Evolutionary conservation across 805 yeast species (phyloP).

Genomic region (Hanseniaspora mollemarum): DNA sequence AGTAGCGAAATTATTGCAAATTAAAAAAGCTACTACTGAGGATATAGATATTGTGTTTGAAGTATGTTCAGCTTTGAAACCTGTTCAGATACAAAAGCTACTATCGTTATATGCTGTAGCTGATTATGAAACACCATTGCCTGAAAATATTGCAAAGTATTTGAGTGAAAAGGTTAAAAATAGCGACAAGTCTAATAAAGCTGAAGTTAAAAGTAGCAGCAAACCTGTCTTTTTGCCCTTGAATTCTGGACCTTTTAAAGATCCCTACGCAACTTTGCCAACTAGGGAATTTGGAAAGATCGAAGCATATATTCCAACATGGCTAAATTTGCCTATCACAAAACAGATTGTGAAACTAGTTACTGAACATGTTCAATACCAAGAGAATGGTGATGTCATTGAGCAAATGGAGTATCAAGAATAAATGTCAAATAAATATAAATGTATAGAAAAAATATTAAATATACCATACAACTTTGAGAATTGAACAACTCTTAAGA

Average conservation of each 20-base stretch:
- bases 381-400: constrained; percentile 31
- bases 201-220: constrained; percentile 35
- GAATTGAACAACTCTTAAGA: no score
- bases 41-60: constrained; percentile 89
- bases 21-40: constrained; percentile 76
- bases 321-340: constrained; percentile 79
- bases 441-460: no score
- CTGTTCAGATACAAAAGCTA: constrained; percentile 89
- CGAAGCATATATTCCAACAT: constrained; percentile 89
- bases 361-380: constrained; percentile 68
- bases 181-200: constrained; percentile 25
- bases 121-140: constrained; percentile 87
- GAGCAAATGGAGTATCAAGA: neutral
- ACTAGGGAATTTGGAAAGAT: constrained; percentile 69
- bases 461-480: no score
- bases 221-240: constrained; percentile 58
- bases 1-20: constrained; percentile 83
- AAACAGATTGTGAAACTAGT: constrained; percentile 82
- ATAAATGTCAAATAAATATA: no score
- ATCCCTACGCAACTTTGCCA: constrained; percentile 66
- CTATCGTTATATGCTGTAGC: constrained; percentile 82
- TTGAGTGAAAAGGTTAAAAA: constrained; percentile 71
- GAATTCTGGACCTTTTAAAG: constrained; percentile 64
- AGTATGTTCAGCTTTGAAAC: constrained; percentile 85
- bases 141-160: constrained; percentile 64